These are phyloP conservation scores for Pelargonium australe DNA, from an alignment of 441 rosid species.

Conservation along the genomic window DNA sequence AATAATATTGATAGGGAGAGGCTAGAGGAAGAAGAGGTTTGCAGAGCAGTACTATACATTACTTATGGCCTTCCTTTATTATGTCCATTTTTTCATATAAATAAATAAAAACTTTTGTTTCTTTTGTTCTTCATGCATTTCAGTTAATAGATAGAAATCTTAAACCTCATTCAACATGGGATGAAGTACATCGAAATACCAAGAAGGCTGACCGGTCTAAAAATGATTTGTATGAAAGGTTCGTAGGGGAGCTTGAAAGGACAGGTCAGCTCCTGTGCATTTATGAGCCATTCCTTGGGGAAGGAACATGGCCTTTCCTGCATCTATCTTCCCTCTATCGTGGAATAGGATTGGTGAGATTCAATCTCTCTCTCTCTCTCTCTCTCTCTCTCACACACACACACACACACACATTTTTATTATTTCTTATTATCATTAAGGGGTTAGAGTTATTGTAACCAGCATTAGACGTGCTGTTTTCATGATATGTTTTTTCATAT, in stretches of 20 bases:
- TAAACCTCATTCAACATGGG: constrained; percentile 87
- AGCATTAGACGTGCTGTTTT: too few relatives aligned
- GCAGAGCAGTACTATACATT: constrained; percentile 9
- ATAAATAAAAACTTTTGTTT: background rate
- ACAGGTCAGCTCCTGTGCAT: constrained; percentile 85
- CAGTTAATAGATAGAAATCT: constrained; percentile 75
- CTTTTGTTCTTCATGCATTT: background rate
- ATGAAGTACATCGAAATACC: constrained; percentile 79
- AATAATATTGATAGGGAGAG: constrained; percentile 48
- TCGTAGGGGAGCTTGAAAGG: constrained; percentile 86
- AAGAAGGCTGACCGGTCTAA: constrained; percentile 71
- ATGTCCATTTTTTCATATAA: background rate
- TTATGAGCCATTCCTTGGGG: constrained; percentile 89
- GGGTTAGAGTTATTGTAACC: too few relatives aligned
- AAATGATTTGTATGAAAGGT: constrained; percentile 86
- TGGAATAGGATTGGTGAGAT: constrained; percentile 84
- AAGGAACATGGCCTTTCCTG: constrained; percentile 94
- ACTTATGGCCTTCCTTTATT: background rate
- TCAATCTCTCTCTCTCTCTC: background rate
- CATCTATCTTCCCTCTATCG: constrained; percentile 74
- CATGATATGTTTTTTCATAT: too few relatives aligned
- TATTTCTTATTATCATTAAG: too few relatives aligned
- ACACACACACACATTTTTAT: too few relatives aligned
- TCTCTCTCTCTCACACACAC: constrained; percentile 4
- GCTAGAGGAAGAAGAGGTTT: constrained; percentile 81